Percentiles rank a stretch among this genome's conserved stretches.
phyloP scores from a whole-genome alignment of 176 grass and related monocot genomes.

The Zoysia pacifica region DNA sequence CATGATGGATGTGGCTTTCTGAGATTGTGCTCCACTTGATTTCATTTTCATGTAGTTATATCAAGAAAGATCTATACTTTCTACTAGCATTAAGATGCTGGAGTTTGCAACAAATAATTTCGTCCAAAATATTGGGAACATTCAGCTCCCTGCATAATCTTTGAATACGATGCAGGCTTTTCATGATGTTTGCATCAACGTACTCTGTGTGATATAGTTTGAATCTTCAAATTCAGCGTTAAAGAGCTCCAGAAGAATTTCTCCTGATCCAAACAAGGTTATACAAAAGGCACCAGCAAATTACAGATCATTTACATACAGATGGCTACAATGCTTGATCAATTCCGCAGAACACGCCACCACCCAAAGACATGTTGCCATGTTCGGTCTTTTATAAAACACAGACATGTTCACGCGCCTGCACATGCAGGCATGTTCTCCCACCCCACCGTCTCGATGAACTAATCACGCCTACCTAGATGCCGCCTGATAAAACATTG shows the following conservation, averaged over 20 bases:
- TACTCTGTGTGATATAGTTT: background rate
- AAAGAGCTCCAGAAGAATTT: background rate
- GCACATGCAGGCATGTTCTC: slow-evolving; percentile 41
- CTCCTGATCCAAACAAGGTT: background rate
- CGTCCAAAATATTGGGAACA: background rate
- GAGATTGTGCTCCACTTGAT: background rate
- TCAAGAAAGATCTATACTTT: background rate
- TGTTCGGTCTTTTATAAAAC: slow-evolving; percentile 9
- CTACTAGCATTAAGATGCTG: background rate
- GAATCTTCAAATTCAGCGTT: background rate
- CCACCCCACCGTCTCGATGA: background rate
- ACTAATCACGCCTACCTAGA: background rate
- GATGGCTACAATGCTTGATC: background rate
- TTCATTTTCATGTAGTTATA: background rate
- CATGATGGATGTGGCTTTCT: slow-evolving; percentile 1
- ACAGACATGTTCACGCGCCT: background rate
- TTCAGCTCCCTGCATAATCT: background rate
- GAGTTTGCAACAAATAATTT: background rate
- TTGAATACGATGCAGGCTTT: background rate
- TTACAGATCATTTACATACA: background rate
- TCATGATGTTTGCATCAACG: background rate
- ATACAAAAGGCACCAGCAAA: background rate
- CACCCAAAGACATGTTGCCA: background rate
- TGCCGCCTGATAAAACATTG: slow-evolving; percentile 11
- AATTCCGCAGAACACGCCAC: background rate